Percentiles rank a stretch among this genome's conserved stretches.
phyloP scores from a whole-genome alignment of 148 eudicot species.

The Fagopyrum homotropicum region DNA sequence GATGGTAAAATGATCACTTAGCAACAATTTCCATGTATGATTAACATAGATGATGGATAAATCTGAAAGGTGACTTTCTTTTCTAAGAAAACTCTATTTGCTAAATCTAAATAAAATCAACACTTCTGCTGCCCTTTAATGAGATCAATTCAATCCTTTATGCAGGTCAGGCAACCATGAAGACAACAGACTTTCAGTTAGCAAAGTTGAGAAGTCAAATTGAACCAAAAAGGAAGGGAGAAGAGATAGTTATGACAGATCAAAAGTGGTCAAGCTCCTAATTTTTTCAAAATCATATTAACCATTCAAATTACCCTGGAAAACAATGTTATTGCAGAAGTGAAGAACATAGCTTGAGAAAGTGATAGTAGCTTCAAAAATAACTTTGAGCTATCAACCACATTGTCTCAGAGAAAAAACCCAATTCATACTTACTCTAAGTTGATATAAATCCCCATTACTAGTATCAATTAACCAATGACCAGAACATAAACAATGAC shows the following conservation, averaged over 20 bases:
- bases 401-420: slow-evolving; percentile 3
- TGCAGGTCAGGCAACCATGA: not conserved
- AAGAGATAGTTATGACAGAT: not conserved
- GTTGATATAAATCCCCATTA: not conserved
- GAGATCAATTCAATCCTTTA: not conserved
- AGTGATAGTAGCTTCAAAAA: not conserved
- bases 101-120: not conserved
- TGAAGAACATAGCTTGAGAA: not conserved
- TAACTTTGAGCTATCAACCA: not conserved
- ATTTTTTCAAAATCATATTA: not conserved
- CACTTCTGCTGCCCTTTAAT: not conserved
- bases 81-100: not conserved
- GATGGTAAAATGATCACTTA: not conserved
- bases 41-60: not conserved
- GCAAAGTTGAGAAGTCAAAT: not conserved
- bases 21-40: not conserved
- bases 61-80: not conserved
- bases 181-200: not conserved
- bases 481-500: not conserved
- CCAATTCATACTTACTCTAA: not conserved
- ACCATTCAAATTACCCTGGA: not conserved
- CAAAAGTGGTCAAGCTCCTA: slow-evolving; percentile 1
- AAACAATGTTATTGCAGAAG: not conserved
- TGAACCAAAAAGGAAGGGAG: not conserved
- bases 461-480: not conserved